Conservation (phyloP, 352 stramenopile genomes). For the Pythium chondricola region DNA sequence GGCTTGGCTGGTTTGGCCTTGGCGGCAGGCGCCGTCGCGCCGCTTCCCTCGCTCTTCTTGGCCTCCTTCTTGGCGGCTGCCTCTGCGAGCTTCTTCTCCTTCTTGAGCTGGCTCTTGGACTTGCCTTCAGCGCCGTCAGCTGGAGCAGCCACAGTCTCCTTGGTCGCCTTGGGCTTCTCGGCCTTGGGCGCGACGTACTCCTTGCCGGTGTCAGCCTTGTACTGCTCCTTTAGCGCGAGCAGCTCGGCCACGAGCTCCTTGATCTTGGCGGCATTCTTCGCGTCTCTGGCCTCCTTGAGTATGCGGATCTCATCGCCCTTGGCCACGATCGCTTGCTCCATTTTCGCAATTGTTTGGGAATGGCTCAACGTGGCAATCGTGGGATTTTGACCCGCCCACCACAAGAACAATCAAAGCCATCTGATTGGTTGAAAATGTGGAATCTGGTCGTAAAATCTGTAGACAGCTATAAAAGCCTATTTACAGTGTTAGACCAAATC, state of each 20-base stretch:
- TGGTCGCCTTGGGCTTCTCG: conserved; percentile 27
- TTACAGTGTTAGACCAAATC: no score
- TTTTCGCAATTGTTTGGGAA: no score
- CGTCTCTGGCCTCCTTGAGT: conserved; percentile 73
- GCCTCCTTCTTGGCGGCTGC: conserved; percentile 50
- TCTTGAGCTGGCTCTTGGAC: conserved; percentile 86
- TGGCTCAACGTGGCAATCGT: conserved; percentile 1
- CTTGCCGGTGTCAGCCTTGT: conserved; percentile 64
- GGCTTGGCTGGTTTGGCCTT: conserved; percentile 37
- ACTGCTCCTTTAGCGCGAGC: conserved; percentile 39
- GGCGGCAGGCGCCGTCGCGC: conserved; percentile 21
- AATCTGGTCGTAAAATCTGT: no score
- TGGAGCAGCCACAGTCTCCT: neutral
- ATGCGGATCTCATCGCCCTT: conserved; percentile 61
- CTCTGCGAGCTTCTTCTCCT: conserved; percentile 83
- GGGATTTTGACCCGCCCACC: conserved; percentile 1
- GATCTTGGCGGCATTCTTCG: conserved; percentile 23
- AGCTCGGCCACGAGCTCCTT: conserved; percentile 37
- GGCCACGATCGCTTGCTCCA: conserved; percentile 23
- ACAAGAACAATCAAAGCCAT: conserved; percentile 2
- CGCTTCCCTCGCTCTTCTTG: conserved; percentile 25
- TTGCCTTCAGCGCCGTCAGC: conserved; percentile 33
- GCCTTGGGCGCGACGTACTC: conserved; percentile 55
- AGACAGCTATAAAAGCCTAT: no score
- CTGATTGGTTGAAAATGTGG: conserved; percentile 27